Evolutionary conservation across 148 eudicot genomes (phyloP), one percentile per base, ranked within the genome.

Genomic region (Silene latifolia): DNA sequence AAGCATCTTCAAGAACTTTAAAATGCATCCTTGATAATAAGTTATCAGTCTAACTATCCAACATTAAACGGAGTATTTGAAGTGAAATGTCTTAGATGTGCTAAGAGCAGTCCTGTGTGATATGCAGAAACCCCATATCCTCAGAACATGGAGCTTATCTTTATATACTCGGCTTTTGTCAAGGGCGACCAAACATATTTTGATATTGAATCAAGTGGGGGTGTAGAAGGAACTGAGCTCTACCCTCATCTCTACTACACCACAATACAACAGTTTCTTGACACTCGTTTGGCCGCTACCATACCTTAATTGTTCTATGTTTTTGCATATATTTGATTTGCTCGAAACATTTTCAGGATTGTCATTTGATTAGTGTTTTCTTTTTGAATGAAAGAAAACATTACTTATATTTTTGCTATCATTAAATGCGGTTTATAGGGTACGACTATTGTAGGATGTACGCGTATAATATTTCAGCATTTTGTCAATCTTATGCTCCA

Each of bases 101-200:
- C n/a, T n/a, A n/a, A n/a, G n/a, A 56, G 56, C 15, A 42, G 27
- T 42, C 18, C 14, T 75, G 0, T 68, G 20, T 68, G 39, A 23
- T 44, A 72, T 85, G 83, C 92, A 92, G 97, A 88, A 78, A 87
- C 88, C 61, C 90, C 87, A 23, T 90, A 83, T 71, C 97, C 95
- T 20, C 75, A 82, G 61, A 88, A 86, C 79, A 82, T 81, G 86
- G 78, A 78, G 66, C 74, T 87, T 74, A 79, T 90, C 32, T 88
- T 90, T 88, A 83, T 86, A 83, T 90, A 88, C 78, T 80, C 87
- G 11, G 88, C 87, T 18, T 92, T 92, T 69, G 89, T 92, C 25
- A 92, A 87, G 77, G 95, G 97, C 71, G 95, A 92, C 80, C 95
- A 88, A 35, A 88, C 91, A 10, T 90, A 90, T 72, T 92, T 88